Conservation (phyloP, 106 monocot genomes). For the Chionographis japonica region DNA sequence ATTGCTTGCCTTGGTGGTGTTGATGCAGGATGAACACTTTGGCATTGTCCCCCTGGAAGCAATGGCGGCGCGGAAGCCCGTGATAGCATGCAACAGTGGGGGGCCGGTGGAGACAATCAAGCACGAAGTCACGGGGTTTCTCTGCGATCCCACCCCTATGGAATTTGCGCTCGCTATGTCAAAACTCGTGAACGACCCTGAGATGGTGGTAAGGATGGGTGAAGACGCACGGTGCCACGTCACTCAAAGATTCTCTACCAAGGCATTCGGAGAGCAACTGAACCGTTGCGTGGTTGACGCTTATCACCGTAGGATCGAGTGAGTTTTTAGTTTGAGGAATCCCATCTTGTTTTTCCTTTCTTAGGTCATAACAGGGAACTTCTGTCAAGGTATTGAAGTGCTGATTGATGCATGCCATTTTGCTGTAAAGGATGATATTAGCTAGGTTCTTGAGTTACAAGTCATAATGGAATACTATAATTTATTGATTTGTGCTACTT, state of each 20-base stretch:
- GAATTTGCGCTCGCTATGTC: slow-evolving; percentile 57
- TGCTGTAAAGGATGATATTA: no score
- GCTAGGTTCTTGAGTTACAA: no score
- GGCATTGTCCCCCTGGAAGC: slow-evolving; percentile 92
- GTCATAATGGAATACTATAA: no score
- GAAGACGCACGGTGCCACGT: slow-evolving; percentile 50
- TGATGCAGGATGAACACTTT: slow-evolving; percentile 77
- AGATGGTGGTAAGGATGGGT: slow-evolving; percentile 57
- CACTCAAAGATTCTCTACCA: slow-evolving; percentile 46
- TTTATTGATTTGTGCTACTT: no score
- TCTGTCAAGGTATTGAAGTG: no score
- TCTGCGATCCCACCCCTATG: slow-evolving; percentile 43
- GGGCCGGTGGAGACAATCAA: slow-evolving; percentile 71
- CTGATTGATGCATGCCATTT: no score
- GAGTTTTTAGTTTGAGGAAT: background rate
- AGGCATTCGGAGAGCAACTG: slow-evolving; percentile 49
- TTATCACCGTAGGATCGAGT: slow-evolving; percentile 51
- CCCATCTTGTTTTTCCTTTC: background rate
- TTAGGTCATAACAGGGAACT: background rate
- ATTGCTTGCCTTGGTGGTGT: background rate
- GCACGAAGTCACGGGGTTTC: slow-evolving; percentile 62
- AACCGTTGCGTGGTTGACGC: slow-evolving; percentile 42
- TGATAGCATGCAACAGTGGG: slow-evolving; percentile 90
- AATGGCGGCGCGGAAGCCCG: slow-evolving; percentile 81
- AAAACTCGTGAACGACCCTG: slow-evolving; percentile 26